Evolutionary conservation across 1,284 basidiomycete species (phyloP), one percentile per base, ranked within the genome.

Genomic region (Ustilago bromivora): DNA sequence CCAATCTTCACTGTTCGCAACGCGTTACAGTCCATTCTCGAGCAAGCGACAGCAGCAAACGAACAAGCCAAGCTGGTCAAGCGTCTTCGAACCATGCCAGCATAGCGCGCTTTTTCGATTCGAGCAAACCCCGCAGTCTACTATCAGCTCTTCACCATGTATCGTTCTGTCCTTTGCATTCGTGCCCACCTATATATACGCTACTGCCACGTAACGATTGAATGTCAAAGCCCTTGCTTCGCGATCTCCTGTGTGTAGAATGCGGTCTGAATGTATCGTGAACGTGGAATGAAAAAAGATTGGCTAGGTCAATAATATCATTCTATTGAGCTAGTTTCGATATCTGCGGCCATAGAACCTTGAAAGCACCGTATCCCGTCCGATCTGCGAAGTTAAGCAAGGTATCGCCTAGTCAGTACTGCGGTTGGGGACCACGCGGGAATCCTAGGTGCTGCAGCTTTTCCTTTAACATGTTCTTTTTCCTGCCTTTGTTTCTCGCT

Each of bases 361-460:
- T 89, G 90, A 91, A 91, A 92, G 89, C 90, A 91, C 90, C 89
- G 90, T 90, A 92, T 92, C 91, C 91, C 89, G 90, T 92, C 91
- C 86, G 90, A 92, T 91, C 91, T 91, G 90, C 89, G 90, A 89
- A 91, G 90, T 91, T 91, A 92, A 92, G 89, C 90, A 88, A 89
- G 89, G 90, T 91, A 90, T 91, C 89, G 90, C 90, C 89, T 87
- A 91, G 91, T 91, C 91, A 92, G 91, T 92, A 92, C 91, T 91
- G 91, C 89, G 91, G 91, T 92, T 91, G 91, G 91, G 91, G 91
- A 92, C 91, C 91, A 92, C 90, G 89, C 88, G 90, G 91, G 91
- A 92, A 92, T 92, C 91, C 91, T 91, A 88, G 90, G 90, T 91
- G 91, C 90, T 90, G 90, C 91, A 90, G 90, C 60, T 56, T 28